Evolutionary conservation across 2,329 filamentous ascomycete genomes (phyloP).

Genomic region (Aureobasidium sp.): DNA sequence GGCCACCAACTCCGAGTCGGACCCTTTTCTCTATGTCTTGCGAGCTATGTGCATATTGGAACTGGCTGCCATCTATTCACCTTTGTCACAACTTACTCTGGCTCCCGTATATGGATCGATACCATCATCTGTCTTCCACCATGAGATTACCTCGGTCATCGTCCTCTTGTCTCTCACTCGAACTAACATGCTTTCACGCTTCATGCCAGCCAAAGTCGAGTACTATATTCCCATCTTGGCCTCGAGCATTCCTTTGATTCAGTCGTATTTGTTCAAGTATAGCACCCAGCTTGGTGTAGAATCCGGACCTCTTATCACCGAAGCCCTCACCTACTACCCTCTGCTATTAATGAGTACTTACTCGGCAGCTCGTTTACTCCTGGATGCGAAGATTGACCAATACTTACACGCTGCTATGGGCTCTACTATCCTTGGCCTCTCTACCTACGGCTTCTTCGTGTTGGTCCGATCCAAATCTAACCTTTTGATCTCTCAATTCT

Average conservation of each 20-base stretch:
- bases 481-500: neutral
- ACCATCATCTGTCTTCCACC: constrained; percentile 70
- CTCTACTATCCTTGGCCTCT: constrained; percentile 53
- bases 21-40: constrained; percentile 19
- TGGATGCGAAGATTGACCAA: constrained; percentile 10
- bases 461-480: constrained; percentile 3
- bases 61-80: constrained; percentile 57
- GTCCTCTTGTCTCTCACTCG: constrained; percentile 3
- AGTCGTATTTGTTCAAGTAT: constrained; percentile 62
- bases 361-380: constrained; percentile 27
- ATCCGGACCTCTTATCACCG: constrained; percentile 69
- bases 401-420: constrained; percentile 14
- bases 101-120: constrained; percentile 86
- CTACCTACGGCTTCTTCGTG: constrained; percentile 51
- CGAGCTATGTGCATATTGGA: constrained; percentile 34
- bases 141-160: constrained; percentile 33
- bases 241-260: constrained; percentile 64
- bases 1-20: neutral
- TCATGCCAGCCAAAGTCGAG: constrained; percentile 25
- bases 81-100: constrained; percentile 66
- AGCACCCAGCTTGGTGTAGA: constrained; percentile 60
- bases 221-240: constrained; percentile 64
- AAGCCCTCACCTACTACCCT: constrained; percentile 61
- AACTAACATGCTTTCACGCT: neutral
- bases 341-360: constrained; percentile 35